Base-by-base conservation (phyloP, 192 early-diverging fungal species). In the Lunasporangiospora selenospora region DNA sequence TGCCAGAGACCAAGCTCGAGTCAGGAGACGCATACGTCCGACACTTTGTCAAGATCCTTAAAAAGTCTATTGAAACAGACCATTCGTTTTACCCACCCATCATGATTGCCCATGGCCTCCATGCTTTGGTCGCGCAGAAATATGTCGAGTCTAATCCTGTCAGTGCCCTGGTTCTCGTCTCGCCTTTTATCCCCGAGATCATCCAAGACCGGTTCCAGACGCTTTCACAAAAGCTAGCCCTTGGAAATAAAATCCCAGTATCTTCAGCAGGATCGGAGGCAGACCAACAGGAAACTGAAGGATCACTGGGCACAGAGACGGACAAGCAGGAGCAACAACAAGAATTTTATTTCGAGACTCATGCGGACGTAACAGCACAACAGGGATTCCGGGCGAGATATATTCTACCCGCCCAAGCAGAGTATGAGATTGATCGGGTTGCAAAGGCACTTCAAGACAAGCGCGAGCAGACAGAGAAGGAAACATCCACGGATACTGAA, bases 111-210 rank as follows among this genome's bases (percentile, higher is more conserved):
- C 71, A 79, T 52, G 77, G 77, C 9, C 49, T 75, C 18, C 63
- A 75, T 37, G 69, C 77, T 0, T 24, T 75, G 13, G 60, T 67
- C 10, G 77, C 77, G 6, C 58, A 75, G 19, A 67, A 67, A 8
- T 79, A 79, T 58, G 71, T 79, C 30, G 77, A 79, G 31, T 79
- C 77, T 11, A 65, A 79, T 26, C 77, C 77, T 32, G 77, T 75
- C 26, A 64, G 65, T 34, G 77, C 64, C 15, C 38, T 79, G 33
- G 71, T 79, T 3, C 51, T 79, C 1, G 63, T 79, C 6, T 44
- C 71, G 6, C 77, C 77, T 16, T 58, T 75, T 51, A 75, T 61
- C 24, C 64, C 64, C 0, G 50, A 65, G 16, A 6, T 73, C 18
- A 39, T 73, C 15, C 39, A 50, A 26, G 30, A 46, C 16, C 60